Evolutionary conservation across 768 basidiomycete genomes (phyloP).

Genomic region (Lepiota venenata): DNA sequence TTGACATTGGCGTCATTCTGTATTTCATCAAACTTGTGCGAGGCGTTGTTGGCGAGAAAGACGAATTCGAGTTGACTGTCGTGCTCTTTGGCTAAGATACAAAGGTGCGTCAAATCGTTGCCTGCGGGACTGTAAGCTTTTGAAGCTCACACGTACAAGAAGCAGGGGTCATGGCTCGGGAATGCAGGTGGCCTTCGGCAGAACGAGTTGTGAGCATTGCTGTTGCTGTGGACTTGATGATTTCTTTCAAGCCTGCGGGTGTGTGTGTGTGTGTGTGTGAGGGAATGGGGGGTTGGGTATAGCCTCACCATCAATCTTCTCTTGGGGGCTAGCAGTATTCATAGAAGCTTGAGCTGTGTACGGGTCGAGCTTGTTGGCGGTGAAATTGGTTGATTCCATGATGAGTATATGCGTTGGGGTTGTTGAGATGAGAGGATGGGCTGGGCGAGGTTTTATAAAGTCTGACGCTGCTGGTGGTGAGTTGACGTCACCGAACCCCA

Average conservation of each 20-base stretch:
- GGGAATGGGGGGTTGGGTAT: conserved; percentile 9
- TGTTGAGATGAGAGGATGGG: too few species aligned
- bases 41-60: conserved; percentile 73
- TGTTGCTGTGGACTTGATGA: conserved; percentile 59
- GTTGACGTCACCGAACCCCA: neutral
- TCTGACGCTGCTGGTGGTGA: neutral
- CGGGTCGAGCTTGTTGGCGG: conserved; percentile 55
- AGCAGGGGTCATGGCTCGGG: conserved; percentile 78
- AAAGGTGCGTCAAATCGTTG: neutral
- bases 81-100: conserved; percentile 35
- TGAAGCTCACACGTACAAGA: conserved; percentile 42
- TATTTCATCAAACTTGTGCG: conserved; percentile 76
- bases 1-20: conserved; percentile 76
- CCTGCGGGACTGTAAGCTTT: neutral
- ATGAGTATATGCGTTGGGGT: too few species aligned
- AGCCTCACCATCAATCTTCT: conserved; percentile 61
- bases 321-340: conserved; percentile 48
- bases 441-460: neutral
- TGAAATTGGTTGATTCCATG: conserved; percentile 11
- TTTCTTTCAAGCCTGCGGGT: conserved; percentile 54
- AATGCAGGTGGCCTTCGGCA: conserved; percentile 65
- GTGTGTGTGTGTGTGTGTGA: neutral
- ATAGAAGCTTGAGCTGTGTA: conserved; percentile 67
- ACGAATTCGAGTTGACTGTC: conserved; percentile 48
- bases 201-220: conserved; percentile 81